Evolutionary conservation across 2,329 filamentous ascomycete species (phyloP).

Genomic region (Chaetomium sp.): DNA sequence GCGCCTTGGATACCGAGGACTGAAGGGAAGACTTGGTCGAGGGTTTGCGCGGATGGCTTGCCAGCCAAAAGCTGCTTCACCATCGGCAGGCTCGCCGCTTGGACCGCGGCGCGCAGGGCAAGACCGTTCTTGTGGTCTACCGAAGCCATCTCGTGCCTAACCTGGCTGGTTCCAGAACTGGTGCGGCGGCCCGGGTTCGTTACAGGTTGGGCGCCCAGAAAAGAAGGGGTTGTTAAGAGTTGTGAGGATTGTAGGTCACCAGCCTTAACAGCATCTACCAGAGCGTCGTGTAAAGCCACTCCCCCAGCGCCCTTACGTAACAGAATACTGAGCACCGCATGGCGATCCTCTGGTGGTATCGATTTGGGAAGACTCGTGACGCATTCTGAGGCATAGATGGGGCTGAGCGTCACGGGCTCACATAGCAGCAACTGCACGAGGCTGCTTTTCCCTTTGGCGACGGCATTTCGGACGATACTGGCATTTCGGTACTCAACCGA

Average conservation of each 20-base stretch:
- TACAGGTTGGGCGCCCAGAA: constrained; percentile 43
- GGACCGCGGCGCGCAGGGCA: constrained; percentile 53
- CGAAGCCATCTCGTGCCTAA: constrained; percentile 54
- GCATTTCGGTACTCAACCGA: constrained; percentile 58
- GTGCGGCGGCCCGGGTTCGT: constrained; percentile 37
- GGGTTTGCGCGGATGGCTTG: constrained; percentile 51
- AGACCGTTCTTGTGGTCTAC: constrained; percentile 55
- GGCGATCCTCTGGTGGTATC: constrained; percentile 49
- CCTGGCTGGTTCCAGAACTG: constrained; percentile 40
- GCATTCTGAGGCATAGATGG: constrained; percentile 53
- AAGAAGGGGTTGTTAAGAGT: constrained; percentile 53
- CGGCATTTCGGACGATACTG: constrained; percentile 51
- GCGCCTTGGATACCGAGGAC: constrained; percentile 47
- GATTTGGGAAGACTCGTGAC: constrained; percentile 53
- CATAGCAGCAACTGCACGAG: constrained; percentile 52
- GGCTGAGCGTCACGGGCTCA: constrained; percentile 47
- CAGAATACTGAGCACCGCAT: constrained; percentile 49
- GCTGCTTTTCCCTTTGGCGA: constrained; percentile 50
- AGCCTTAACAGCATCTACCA: constrained; percentile 53
- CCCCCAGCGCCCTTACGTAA: constrained; percentile 56
- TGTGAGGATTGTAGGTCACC: constrained; percentile 52
- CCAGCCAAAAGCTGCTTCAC: constrained; percentile 50
- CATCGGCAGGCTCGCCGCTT: constrained; percentile 49
- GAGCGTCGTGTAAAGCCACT: constrained; percentile 49
- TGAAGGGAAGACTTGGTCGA: constrained; percentile 53